Conservation (phyloP, 2,329 filamentous ascomycete species). For the Xylaria sp. region DNA sequence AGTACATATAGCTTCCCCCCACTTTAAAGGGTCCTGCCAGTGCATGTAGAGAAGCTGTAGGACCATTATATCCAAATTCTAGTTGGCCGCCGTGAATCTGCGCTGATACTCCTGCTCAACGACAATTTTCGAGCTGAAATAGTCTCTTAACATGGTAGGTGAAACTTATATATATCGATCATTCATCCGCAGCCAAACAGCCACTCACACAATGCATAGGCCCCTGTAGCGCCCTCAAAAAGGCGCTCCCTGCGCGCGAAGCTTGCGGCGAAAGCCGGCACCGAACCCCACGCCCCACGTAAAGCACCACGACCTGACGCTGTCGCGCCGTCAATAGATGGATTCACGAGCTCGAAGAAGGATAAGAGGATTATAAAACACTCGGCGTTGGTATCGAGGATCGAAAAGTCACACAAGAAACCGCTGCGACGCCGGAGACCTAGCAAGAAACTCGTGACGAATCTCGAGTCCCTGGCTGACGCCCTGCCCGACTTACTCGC, state of each 20-base stretch:
- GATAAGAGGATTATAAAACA: conserved; percentile 88
- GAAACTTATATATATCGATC: background rate
- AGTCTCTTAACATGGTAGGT: conserved; percentile 34
- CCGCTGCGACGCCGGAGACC: conserved; percentile 73
- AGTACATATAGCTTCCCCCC: background rate
- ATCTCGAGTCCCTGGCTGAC: conserved; percentile 79
- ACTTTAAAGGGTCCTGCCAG: background rate
- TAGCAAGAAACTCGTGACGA: conserved; percentile 80
- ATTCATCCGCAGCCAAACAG: conserved; percentile 10
- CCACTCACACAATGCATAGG: conserved; percentile 44
- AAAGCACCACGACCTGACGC: conserved; percentile 64
- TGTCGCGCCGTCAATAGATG: conserved; percentile 57
- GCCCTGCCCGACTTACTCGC: conserved; percentile 75
- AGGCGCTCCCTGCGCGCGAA: conserved; percentile 68
- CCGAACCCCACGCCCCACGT: conserved; percentile 62
- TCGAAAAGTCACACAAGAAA: conserved; percentile 69
- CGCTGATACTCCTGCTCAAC: background rate
- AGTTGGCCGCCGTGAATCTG: background rate
- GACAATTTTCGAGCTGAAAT: background rate
- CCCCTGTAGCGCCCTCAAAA: conserved; percentile 61
- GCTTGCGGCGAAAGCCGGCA: conserved; percentile 60
- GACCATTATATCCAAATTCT: background rate
- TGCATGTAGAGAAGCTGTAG: too few species aligned
- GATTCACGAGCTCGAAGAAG: conserved; percentile 78
- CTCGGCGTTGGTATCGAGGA: conserved; percentile 79